Conservation (phyloP, 2,329 filamentous ascomycete genomes). For the Trichoderma atroviride region DNA sequence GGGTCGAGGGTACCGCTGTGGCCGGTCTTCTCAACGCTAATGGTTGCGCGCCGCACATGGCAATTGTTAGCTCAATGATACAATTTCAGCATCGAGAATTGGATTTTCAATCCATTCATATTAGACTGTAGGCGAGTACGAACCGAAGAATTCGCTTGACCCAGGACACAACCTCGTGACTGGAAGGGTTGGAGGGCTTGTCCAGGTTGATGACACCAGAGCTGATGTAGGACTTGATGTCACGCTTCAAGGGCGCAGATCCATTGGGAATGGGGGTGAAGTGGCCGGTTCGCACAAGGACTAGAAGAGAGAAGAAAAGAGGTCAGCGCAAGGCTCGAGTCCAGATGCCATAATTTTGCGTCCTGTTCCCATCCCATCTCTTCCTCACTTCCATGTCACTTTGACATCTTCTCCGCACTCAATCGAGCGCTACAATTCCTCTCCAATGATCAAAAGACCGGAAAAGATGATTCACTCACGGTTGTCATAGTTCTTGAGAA, state of each 20-base stretch:
- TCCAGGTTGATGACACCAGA: conserved; percentile 95
- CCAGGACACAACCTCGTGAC: conserved; percentile 99
- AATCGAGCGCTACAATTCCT: conserved; percentile 3
- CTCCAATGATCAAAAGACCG: not conserved
- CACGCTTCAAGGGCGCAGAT: conserved; percentile 86
- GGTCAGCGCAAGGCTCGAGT: conserved; percentile 9
- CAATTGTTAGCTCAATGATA: conserved; percentile 2
- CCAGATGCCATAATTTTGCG: not conserved
- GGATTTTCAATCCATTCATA: not conserved
- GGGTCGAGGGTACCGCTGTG: conserved; percentile 98
- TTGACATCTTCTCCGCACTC: conserved; percentile 1
- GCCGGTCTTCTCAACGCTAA: conserved; percentile 80
- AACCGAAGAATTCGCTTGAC: conserved; percentile 96
- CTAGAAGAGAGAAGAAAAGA: conserved; percentile 45
- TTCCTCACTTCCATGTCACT: not conserved
- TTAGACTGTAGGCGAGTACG: conserved; percentile 31
- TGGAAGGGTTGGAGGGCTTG: conserved; percentile 89
- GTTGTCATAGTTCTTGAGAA: conserved; percentile 95
- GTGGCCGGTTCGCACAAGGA: conserved; percentile 90
- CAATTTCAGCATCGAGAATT: conserved; percentile 2
- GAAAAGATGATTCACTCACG: conserved; percentile 56
- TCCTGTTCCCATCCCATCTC: conserved; percentile 1
- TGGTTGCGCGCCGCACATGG: not conserved
- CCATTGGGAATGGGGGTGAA: conserved; percentile 96
- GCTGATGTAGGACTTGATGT: conserved; percentile 95